Percentiles rank a stretch among this genome's conserved stretches.
Conservation (phyloP, 257 asterid genomes). For the Scutellaria baicalensis region DNA sequence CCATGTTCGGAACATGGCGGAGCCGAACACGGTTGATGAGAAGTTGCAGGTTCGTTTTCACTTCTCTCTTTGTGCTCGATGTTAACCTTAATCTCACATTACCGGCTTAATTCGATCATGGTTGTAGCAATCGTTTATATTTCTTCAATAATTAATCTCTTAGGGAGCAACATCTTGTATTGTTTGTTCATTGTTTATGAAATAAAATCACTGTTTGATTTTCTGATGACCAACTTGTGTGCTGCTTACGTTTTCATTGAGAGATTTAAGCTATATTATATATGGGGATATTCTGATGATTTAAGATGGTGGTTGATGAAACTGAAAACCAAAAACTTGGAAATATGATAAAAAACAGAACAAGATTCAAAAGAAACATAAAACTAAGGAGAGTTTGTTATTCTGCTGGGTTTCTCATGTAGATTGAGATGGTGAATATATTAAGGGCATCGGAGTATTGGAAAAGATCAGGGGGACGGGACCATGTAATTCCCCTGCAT, state of each 20-base stretch:
- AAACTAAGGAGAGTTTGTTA: neutral
- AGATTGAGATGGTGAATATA: slow-evolving; percentile 66
- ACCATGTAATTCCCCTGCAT: slow-evolving; percentile 85
- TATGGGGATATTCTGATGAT: no score
- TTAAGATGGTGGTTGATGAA: no score
- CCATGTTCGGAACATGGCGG: slow-evolving; percentile 54
- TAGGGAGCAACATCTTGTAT: neutral
- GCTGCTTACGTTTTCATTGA: no score
- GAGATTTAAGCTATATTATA: no score
- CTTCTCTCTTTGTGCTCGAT: neutral
- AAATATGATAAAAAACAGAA: neutral
- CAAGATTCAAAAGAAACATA: neutral
- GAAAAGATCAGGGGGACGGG: slow-evolving; percentile 73
- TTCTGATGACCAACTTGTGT: no score
- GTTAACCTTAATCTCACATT: neutral
- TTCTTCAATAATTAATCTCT: neutral
- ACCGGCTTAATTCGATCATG: neutral
- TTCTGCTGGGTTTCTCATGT: neutral
- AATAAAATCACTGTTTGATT: no score
- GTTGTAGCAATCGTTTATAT: neutral
- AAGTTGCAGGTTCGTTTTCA: slow-evolving; percentile 60
- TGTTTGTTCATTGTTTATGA: neutral
- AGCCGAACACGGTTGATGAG: slow-evolving; percentile 49
- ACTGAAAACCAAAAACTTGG: neutral
- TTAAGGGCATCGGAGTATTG: slow-evolving; percentile 58